Evolutionary conservation across 139 green algal genomes (phyloP).

Genomic region (Chlamydomonas sphaeroides): DNA sequence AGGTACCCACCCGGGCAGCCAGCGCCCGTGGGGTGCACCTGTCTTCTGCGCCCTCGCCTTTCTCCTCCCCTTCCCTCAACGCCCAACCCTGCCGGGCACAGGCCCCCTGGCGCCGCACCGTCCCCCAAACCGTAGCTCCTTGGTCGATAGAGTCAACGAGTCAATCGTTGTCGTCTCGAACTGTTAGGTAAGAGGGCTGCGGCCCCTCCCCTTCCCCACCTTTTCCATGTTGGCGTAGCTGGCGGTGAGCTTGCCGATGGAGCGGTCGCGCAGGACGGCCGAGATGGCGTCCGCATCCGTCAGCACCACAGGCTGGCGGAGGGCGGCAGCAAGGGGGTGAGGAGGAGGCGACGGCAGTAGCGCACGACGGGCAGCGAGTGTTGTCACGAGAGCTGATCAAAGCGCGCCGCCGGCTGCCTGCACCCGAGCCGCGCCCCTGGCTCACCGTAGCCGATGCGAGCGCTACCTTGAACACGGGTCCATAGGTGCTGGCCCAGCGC

Average conservation of each 20-base stretch:
- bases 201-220: neutral
- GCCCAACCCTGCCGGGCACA: neutral
- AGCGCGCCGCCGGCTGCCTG: no score
- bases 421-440: neutral
- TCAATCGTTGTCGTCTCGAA: neutral
- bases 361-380: neutral
- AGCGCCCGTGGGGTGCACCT: neutral
- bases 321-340: neutral
- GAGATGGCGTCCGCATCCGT: constrained; percentile 28
- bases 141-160: no score
- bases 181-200: neutral
- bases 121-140: no score
- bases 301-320: constrained; percentile 31
- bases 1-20: neutral
- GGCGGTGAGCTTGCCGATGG: constrained; percentile 23
- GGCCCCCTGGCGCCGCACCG: neutral
- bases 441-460: neutral
- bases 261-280: constrained; percentile 4
- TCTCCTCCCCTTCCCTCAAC: neutral
- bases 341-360: neutral
- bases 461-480: neutral
- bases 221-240: constrained; percentile 43
- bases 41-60: neutral
- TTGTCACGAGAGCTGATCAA: neutral
- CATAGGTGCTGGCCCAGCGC: neutral